Percentiles rank a stretch among this genome's conserved stretches.
Conservation (phyloP, 2,329 filamentous ascomycete genomes). For the Neofusicoccum parvum region DNA sequence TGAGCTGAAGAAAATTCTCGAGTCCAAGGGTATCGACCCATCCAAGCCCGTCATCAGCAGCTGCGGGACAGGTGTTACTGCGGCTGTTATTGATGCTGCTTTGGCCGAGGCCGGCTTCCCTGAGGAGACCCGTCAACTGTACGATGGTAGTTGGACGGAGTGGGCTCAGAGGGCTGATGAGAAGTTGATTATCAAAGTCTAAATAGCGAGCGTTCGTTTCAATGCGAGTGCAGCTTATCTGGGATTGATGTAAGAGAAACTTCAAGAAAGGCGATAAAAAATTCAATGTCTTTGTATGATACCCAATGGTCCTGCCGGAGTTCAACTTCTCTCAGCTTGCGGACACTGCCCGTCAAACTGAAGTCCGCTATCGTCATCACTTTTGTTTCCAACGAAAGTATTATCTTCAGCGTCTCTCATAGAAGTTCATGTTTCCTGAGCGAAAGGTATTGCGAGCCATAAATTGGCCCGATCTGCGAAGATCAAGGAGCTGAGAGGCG, state of each 20-base stretch:
- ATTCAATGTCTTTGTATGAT: neutral
- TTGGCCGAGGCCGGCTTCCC: slow-evolving; percentile 78
- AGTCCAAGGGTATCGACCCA: slow-evolving; percentile 77
- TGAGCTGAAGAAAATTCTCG: slow-evolving; percentile 74
- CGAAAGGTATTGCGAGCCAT: too few species aligned
- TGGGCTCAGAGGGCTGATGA: slow-evolving; percentile 70
- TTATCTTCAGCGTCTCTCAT: too few species aligned
- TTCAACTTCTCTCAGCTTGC: neutral
- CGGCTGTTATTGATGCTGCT: slow-evolving; percentile 85
- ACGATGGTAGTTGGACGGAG: slow-evolving; percentile 98
- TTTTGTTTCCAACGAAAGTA: too few species aligned
- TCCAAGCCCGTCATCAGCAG: slow-evolving; percentile 80
- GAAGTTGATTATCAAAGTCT: slow-evolving; percentile 61
- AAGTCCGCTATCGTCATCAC: too few species aligned
- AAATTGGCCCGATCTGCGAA: too few species aligned
- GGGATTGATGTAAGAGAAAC: slow-evolving; percentile 1
- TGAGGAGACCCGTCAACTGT: slow-evolving; percentile 70
- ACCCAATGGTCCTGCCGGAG: neutral
- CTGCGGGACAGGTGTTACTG: slow-evolving; percentile 94
- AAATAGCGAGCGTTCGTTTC: neutral
- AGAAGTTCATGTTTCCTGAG: too few species aligned
- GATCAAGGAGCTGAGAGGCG: too few species aligned
- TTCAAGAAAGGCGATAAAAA: neutral
- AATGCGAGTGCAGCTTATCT: neutral
- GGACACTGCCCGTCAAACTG: too few species aligned